phyloP scores from a whole-genome alignment of 164 flowering plant species.

The Amborella trichopoda region DNA sequence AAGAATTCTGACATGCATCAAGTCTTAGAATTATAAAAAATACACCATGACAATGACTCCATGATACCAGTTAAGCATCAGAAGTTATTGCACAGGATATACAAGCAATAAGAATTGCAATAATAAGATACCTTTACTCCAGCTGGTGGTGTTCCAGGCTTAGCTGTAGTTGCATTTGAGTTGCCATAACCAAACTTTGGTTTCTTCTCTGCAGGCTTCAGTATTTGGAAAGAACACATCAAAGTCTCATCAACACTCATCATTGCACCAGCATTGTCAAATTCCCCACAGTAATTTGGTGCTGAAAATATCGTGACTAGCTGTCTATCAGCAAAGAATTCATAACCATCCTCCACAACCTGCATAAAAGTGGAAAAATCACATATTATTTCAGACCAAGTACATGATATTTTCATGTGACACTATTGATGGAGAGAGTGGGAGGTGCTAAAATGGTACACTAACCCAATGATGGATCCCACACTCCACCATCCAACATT shows the following conservation, averaged over 20 bases:
- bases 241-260: constrained; percentile 86
- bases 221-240: constrained; percentile 56
- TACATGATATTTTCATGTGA: too few species aligned
- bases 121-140: constrained; percentile 2
- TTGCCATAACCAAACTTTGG: constrained; percentile 7
- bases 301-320: constrained; percentile 91
- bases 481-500: too few species aligned
- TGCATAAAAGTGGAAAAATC: constrained; percentile 9
- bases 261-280: constrained; percentile 91
- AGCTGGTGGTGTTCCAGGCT: constrained; percentile 2
- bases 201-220: constrained; percentile 1
- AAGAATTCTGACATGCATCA: too few species aligned
- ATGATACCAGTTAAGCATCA: too few species aligned
- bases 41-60: too few species aligned
- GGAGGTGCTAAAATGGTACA: too few species aligned
- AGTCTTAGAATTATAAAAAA: too few species aligned
- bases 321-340: constrained; percentile 46
- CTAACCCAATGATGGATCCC: too few species aligned
- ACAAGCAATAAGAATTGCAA: too few species aligned
- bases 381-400: too few species aligned
- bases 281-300: constrained; percentile 83
- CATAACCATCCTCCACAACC: constrained; percentile 34
- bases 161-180: constrained; percentile 1
- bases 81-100: too few species aligned
- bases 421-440: too few species aligned